These are phyloP conservation scores for Olyra latifolia DNA, from an alignment of 176 grass and related monocot genomes.

Conservation along the genomic window DNA sequence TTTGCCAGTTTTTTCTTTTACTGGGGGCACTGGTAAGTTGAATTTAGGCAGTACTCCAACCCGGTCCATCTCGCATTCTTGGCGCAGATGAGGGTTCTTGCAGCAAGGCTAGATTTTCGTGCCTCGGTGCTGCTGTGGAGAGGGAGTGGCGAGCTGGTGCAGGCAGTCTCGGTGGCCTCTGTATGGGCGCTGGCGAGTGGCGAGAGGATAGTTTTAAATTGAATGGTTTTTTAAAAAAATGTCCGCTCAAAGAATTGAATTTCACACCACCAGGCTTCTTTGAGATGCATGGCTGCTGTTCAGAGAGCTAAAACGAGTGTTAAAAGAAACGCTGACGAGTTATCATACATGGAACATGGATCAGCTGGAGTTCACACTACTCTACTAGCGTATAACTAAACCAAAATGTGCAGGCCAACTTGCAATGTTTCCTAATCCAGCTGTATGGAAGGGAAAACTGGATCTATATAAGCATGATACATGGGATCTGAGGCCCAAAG, in stretches of 20 bases:
- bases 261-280: conserved; percentile 64
- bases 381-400: conserved; percentile 12
- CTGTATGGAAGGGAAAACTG: conserved; percentile 51
- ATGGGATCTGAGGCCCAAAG: conserved; percentile 66
- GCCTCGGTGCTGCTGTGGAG: too few relatives aligned
- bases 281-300: conserved; percentile 47
- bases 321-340: conserved; percentile 38
- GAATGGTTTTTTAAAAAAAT: too few relatives aligned
- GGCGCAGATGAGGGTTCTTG: too few relatives aligned
- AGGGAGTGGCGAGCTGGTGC: too few relatives aligned
- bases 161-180: too few relatives aligned
- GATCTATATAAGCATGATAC: conserved; percentile 73
- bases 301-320: conserved; percentile 48
- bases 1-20: too few relatives aligned
- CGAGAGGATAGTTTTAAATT: too few relatives aligned
- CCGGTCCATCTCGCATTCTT: too few relatives aligned
- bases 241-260: conserved; percentile 76
- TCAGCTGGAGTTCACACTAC: not conserved
- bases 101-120: too few relatives aligned
- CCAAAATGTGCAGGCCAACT: not conserved
- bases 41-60: too few relatives aligned
- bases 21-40: too few relatives aligned
- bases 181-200: too few relatives aligned
- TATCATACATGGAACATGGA: not conserved
- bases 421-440: not conserved